These are phyloP conservation scores for Sophora flavescens DNA, from an alignment of 306 rosid species.

Conservation along the genomic window DNA sequence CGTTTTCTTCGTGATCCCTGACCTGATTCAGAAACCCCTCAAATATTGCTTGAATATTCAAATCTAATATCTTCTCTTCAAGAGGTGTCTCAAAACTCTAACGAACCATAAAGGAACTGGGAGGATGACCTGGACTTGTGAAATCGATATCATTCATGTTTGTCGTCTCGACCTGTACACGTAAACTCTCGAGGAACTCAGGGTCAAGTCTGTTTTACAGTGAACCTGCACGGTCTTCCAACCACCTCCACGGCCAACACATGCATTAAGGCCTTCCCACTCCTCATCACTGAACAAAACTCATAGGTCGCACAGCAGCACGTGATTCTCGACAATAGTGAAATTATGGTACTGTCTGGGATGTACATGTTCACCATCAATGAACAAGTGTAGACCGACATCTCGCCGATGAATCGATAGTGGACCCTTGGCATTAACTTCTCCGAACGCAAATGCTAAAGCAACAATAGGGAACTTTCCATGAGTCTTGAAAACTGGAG, in stretches of 20 bases:
- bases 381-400: neutral
- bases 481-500: neutral
- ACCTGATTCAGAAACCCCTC: too few relatives aligned
- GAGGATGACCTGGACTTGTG: neutral
- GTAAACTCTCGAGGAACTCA: neutral
- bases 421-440: neutral
- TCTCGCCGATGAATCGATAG: neutral
- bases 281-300: too few relatives aligned
- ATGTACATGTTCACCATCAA: neutral
- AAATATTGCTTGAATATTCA: too few relatives aligned
- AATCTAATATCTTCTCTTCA: too few relatives aligned
- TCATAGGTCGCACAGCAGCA: neutral
- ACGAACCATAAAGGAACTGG: neutral
- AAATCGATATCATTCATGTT: neutral
- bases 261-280: neutral
- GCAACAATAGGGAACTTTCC: conserved; percentile 1
- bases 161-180: neutral
- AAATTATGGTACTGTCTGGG: too few relatives aligned
- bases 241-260: neutral
- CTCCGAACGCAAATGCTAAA: neutral
- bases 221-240: neutral
- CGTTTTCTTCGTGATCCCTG: too few relatives aligned
- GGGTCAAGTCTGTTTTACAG: neutral
- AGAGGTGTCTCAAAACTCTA: too few relatives aligned
- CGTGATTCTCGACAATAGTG: neutral